Base-by-base conservation (phyloP, 208 protist species). In the Crithidia sp. region DNA sequence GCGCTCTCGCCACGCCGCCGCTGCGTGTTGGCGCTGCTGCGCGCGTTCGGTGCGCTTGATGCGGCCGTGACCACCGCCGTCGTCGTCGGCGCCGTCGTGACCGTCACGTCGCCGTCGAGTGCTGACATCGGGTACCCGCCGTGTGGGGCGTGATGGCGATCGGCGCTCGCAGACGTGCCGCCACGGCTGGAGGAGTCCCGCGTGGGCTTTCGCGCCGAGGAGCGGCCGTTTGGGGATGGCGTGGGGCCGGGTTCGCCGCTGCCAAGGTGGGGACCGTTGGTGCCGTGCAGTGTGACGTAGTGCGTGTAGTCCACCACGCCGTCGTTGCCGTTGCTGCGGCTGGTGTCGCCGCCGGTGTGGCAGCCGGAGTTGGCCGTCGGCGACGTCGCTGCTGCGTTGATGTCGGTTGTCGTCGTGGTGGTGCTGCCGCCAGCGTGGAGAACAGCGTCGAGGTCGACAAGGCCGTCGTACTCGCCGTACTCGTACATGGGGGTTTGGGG, bases 401-500 rank as follows among this genome's bases (percentile, higher is more conserved):
- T 13, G 7, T 7, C 12, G 9, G 45, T 49, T 14, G 9, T 49
- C 12, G 36, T 8, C 7, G 40, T 43, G 52, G 73, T 28, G 43
- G 41, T 67, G 45, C 4, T 47, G 37, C 56, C 54, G 57, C 43
- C 37, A 14, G 36, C 67, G 57, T 77, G 71, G 4, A 78, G 53
- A 37, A 77, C 47, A 13, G 67, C 56, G 47, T 78, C 73, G 58
- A 78, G 57, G 65, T 72, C 66, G 28, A 71, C 67, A 13, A 78
- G 55, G n/a, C 73, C 73, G 28, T 72, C 67, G 67, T 78, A 78
- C 52, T 71, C 73, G 28, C 73, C 57, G 39, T 68, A 78, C 37
- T 68, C 52, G 53, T 78, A 78, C 50, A 56, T 63, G 19, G 61
- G 49, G 3, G 19, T 13, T 61, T 28, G 28, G 28, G n/a, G 7